A percentile compares a stretch with the other conserved stretches of the same genome.
Evolutionary conservation across 768 basidiomycete genomes (phyloP).

Genomic region (Mycena sanguinolenta): DNA sequence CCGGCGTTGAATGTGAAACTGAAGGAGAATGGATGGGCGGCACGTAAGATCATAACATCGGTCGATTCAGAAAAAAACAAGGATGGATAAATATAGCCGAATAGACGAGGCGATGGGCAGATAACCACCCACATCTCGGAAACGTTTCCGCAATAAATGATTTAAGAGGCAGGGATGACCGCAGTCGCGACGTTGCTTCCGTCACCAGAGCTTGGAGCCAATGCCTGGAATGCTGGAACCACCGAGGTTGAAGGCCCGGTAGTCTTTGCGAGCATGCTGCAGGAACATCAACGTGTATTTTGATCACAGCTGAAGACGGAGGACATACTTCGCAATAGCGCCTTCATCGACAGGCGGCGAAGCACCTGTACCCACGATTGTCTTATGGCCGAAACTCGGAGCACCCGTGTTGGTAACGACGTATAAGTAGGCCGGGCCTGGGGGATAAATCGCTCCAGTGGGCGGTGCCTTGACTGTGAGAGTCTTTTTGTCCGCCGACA

Average conservation of each 20-base stretch:
- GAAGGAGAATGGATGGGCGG: no score
- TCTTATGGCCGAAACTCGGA: slow-evolving; percentile 46
- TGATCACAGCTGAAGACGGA: background rate
- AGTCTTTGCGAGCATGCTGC: slow-evolving; percentile 24
- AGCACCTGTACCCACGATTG: slow-evolving; percentile 54
- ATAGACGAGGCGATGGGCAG: no score
- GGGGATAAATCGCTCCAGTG: slow-evolving; percentile 53
- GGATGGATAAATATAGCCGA: no score
- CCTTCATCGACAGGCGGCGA: slow-evolving; percentile 49
- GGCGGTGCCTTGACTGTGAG: slow-evolving; percentile 52
- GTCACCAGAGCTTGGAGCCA: slow-evolving; percentile 29
- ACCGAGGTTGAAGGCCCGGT: slow-evolving; percentile 15
- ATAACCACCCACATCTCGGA: background rate
- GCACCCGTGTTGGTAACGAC: slow-evolving; percentile 53
- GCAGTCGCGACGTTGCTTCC: slow-evolving; percentile 32
- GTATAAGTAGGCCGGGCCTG: slow-evolving; percentile 53
- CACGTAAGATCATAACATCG: no score
- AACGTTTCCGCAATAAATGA: no score
- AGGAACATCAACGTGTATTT: background rate
- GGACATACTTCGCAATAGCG: slow-evolving; percentile 30
- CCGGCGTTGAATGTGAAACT: no score
- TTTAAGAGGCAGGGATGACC: slow-evolving; percentile 28
- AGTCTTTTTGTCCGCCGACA: slow-evolving; percentile 47
- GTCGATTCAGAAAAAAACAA: no score
- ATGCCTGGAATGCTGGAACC: slow-evolving; percentile 22